These are phyloP conservation scores for Cryptococcus wingfieldii DNA, from an alignment of 1,284 basidiomycete species.

Conservation along the genomic window DNA sequence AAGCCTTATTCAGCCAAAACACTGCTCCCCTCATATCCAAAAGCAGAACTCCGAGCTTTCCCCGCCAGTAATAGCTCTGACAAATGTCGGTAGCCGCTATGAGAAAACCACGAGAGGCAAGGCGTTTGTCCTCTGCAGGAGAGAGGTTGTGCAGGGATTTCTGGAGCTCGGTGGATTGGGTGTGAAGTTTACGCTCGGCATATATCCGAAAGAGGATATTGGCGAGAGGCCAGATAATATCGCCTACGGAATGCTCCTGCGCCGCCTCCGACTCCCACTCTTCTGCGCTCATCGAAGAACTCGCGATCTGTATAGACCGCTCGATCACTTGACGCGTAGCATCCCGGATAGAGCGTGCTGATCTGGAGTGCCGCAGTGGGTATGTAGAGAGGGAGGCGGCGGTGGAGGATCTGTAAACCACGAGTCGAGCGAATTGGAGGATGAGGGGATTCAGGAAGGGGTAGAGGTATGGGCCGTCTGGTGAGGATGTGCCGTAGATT, in stretches of 20 bases:
- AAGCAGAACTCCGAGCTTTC: conserved; percentile 33
- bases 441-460: conserved; percentile 34
- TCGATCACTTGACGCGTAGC: conserved; percentile 40
- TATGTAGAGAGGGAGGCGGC: conserved; percentile 27
- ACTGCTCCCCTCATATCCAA: conserved; percentile 34
- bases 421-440: conserved; percentile 13
- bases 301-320: conserved; percentile 29
- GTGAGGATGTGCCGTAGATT: conserved; percentile 23
- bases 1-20: conserved; percentile 38
- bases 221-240: conserved; percentile 34
- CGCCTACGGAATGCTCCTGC: conserved; percentile 22
- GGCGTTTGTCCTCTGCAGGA: conserved; percentile 32
- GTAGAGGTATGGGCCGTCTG: conserved; percentile 22
- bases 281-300: conserved; percentile 12
- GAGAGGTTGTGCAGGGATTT: conserved; percentile 25
- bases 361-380: conserved; percentile 25
- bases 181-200: conserved; percentile 38
- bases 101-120: conserved; percentile 19
- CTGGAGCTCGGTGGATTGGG: conserved; percentile 34
- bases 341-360: conserved; percentile 36
- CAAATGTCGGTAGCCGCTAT: conserved; percentile 26
- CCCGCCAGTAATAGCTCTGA: conserved; percentile 45
- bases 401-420: conserved; percentile 16
- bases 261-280: conserved; percentile 19
- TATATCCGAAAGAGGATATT: conserved; percentile 42